Base-by-base conservation (phyloP, 768 basidiomycete species). In the Serendipita vermifera region DNA sequence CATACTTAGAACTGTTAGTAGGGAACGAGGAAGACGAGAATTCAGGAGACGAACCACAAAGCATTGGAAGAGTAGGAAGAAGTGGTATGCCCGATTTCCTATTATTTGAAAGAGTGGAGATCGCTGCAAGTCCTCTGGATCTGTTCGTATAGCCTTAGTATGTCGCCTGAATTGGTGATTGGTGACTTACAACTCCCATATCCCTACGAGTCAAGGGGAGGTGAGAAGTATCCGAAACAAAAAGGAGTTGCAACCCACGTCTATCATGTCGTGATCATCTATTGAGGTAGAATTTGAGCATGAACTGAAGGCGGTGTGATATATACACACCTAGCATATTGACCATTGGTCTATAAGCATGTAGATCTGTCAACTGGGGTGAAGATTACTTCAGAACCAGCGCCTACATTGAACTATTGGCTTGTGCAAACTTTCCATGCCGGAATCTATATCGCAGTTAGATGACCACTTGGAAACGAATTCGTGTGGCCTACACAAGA, bases 41-140 rank as follows among this genome's bases (percentile, higher is more conserved):
- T 55, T 20, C 38, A 60, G 54, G 77, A 55, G 62, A 86, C 87
- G 78, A 60, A 85, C 83, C 62, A 86, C 80, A 67, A 93, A 93
- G 62, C 87, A 88, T 62, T 99, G 94, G 74, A 99, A 98, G 1
- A 99, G 74, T 20, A 94, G 73, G 71, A 82, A 99, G 73, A 82
- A 93, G 67, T 93, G 93, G 70, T 92, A 96, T 20, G 83, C 89
- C 61, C 86, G 73, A 0, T 80, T 69, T 4, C 93, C 94, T 55
- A 97, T 86, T 5, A 74, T 70, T 62, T 71, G 71, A 67, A 91
- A 91, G 15, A 91, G 75, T 1, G 87, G 81, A 3, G 85, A 77
- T 51, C 59, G 62, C 68, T 89, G 85, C 43, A 89, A 66, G 32
- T 86, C 80, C 36, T 92, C 87, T 1, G 90, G 89, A 72, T 93